A percentile compares a stretch with the other conserved stretches of the same genome.
phyloP scores from a whole-genome alignment of 768 basidiomycete species.

The Rhizopogon vulgaris region DNA sequence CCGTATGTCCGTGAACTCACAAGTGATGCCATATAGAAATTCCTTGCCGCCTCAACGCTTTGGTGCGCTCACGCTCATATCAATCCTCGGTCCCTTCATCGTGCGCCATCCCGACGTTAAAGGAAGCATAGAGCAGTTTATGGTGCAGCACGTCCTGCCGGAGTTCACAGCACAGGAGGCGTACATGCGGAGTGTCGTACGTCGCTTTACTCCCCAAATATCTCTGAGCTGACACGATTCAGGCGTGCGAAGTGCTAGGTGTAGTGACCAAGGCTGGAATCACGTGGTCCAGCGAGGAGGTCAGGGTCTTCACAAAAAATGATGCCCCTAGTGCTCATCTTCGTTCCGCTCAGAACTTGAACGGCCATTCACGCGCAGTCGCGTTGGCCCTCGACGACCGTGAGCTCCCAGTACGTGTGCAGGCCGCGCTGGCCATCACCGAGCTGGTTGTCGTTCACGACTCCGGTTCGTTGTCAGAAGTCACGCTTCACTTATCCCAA shows the following conservation, averaged over 20 bases:
- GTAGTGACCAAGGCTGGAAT: conserved; percentile 68
- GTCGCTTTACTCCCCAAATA: conserved; percentile 20
- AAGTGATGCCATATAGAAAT: conserved; percentile 23
- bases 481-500: not conserved
- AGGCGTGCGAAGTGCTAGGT: conserved; percentile 81
- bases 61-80: conserved; percentile 80
- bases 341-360: conserved; percentile 43
- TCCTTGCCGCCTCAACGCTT: conserved; percentile 63
- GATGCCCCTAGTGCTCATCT: not conserved
- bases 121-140: conserved; percentile 70
- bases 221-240: not conserved
- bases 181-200: conserved; percentile 72
- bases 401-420: conserved; percentile 79
- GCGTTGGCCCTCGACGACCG: conserved; percentile 67
- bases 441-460: conserved; percentile 65
- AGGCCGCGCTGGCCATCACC: conserved; percentile 74
- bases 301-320: conserved; percentile 19
- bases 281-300: conserved; percentile 58
- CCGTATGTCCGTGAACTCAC: not conserved
- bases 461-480: conserved; percentile 38
- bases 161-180: conserved; percentile 62
- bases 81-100: conserved; percentile 70
- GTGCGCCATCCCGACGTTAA: conserved; percentile 82
- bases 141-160: conserved; percentile 67
- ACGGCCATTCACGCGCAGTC: conserved; percentile 57